These are phyloP conservation scores for Soucietia sequanensis DNA, from an alignment of 805 yeast species.

Conservation along the genomic window DNA sequence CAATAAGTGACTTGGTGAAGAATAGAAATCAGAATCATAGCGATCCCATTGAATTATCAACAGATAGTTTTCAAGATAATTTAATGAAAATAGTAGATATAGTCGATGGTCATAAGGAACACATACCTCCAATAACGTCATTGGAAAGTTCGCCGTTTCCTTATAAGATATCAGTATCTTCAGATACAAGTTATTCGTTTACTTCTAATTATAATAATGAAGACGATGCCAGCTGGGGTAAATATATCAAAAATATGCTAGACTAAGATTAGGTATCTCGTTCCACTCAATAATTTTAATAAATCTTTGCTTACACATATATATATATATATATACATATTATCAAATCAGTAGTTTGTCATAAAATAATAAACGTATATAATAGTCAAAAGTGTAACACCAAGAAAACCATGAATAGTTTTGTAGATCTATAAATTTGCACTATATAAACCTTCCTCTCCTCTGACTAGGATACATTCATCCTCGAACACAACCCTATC, in stretches of 20 bases:
- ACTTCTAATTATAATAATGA: slow-evolving; percentile 8
- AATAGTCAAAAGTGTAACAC: background rate
- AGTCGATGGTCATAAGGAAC: slow-evolving; percentile 58
- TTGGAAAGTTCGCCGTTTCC: slow-evolving; percentile 68
- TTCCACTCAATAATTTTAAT: no score
- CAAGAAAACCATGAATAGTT: background rate
- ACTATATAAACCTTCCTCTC: slow-evolving; percentile 48
- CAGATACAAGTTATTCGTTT: slow-evolving; percentile 8
- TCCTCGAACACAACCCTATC: slow-evolving; percentile 45
- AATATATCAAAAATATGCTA: slow-evolving; percentile 44
- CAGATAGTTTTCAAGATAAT: slow-evolving; percentile 36
- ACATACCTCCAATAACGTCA: slow-evolving; percentile 73
- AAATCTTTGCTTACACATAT: background rate
- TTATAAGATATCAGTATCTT: slow-evolving; percentile 28
- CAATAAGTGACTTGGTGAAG: background rate
- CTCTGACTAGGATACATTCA: slow-evolving; percentile 70
- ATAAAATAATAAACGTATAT: no score
- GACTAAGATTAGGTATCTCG: slow-evolving; percentile 13
- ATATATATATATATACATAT: slow-evolving; percentile 1
- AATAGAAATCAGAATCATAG: background rate
- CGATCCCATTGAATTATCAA: slow-evolving; percentile 29
- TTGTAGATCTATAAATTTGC: slow-evolving; percentile 30
- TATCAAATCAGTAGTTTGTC: no score
- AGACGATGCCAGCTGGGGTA: slow-evolving; percentile 41
- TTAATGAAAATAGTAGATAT: slow-evolving; percentile 48